phyloP scores from a whole-genome alignment of 2,329 filamentous ascomycete species.

The Neofusicoccum cordaticola region DNA sequence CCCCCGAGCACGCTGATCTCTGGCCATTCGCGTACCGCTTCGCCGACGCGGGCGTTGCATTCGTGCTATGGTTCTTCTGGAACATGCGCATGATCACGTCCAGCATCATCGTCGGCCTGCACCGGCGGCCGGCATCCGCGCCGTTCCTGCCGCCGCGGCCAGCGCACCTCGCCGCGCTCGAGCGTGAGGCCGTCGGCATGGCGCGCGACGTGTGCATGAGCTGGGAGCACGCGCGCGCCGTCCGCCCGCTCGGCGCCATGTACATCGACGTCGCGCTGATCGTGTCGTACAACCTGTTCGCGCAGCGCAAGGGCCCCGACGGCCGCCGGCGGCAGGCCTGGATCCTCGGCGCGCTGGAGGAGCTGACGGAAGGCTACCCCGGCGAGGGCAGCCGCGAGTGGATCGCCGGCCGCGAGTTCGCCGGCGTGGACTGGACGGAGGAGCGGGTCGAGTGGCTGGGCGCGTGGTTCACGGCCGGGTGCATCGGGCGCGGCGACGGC shows the following conservation, averaged over 20 bases:
- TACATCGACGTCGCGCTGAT: slow-evolving; percentile 16
- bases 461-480: slow-evolving; percentile 2
- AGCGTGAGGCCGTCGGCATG: neutral
- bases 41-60: slow-evolving; percentile 7
- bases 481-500: neutral
- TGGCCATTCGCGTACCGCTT: neutral
- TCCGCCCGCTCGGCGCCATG: slow-evolving; percentile 11
- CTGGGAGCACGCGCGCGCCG: slow-evolving; percentile 2
- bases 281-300: slow-evolving; percentile 1
- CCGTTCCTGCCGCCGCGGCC: neutral
- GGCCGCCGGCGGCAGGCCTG: neutral
- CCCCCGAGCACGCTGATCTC: neutral
- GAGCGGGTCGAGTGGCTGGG: slow-evolving; percentile 1
- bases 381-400: neutral
- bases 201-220: neutral
- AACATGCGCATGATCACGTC: slow-evolving; percentile 6
- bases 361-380: neutral
- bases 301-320: neutral
- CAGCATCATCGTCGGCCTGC: slow-evolving; percentile 7
- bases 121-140: neutral
- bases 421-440: neutral
- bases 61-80: slow-evolving; percentile 16
- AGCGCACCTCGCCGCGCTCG: neutral
- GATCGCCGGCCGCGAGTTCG: neutral
- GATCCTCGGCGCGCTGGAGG: neutral